Evolutionary conservation across 2,329 filamentous ascomycete species (phyloP).

Genomic region (Chrysosphaeria jannelii): DNA sequence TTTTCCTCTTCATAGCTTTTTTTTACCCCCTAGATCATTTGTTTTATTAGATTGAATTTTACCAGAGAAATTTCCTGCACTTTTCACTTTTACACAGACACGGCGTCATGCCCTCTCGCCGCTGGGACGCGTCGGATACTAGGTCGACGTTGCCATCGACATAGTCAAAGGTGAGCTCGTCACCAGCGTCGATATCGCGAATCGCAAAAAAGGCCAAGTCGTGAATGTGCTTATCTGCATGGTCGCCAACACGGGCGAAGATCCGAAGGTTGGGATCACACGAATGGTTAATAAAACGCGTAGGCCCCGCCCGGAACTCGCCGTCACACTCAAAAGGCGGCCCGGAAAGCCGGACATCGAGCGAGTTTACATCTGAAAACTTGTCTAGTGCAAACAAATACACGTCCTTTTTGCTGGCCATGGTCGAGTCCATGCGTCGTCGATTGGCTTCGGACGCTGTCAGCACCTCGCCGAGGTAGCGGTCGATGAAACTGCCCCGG

Average conservation of each 20-base stretch:
- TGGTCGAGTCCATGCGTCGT: constrained; percentile 24
- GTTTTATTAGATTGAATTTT: too few species aligned
- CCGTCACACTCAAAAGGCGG: constrained; percentile 33
- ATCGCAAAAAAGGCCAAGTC: constrained; percentile 51
- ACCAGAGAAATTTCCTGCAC: constrained; percentile 44
- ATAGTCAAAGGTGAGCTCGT: constrained; percentile 60
- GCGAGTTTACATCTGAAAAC: constrained; percentile 27
- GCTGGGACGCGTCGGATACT: constrained; percentile 16
- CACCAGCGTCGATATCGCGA: constrained; percentile 27
- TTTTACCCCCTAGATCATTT: neutral
- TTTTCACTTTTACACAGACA: constrained; percentile 33
- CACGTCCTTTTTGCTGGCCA: constrained; percentile 34
- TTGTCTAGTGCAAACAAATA: constrained; percentile 67
- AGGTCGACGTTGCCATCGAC: constrained; percentile 28
- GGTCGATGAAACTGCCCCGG: constrained; percentile 50
- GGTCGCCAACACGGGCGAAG: constrained; percentile 51
- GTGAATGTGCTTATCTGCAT: constrained; percentile 43
- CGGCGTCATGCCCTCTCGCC: constrained; percentile 19
- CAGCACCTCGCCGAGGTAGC: constrained; percentile 45
- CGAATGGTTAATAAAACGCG: constrained; percentile 58
- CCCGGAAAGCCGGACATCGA: constrained; percentile 23
- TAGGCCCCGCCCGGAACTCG: constrained; percentile 48
- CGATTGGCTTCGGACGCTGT: constrained; percentile 30
- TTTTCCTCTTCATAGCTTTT: neutral
- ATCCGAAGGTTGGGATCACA: constrained; percentile 55